Conservation (phyloP, 139 green algal species). For the Trebouxia sp. region DNA sequence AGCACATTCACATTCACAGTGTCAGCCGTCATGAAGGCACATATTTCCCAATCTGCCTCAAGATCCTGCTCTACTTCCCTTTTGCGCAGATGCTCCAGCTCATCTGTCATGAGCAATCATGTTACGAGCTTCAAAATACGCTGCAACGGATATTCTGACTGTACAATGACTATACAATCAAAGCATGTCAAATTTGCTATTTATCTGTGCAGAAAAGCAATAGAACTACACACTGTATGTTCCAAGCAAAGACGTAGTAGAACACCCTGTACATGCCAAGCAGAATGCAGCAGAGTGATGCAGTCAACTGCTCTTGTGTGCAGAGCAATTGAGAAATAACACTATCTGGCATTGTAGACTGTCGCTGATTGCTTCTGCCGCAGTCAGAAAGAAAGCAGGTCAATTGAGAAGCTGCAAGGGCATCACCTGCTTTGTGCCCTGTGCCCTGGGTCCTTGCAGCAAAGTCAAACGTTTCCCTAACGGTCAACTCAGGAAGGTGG, state of each 20-base stretch:
- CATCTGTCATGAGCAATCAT: background rate
- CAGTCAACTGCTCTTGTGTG: slow-evolving; percentile 9
- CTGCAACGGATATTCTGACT: background rate
- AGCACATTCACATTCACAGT: background rate
- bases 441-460: slow-evolving; percentile 32
- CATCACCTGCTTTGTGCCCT: slow-evolving; percentile 19
- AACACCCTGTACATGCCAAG: no score
- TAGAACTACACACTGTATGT: no score
- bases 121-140: background rate
- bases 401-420: background rate
- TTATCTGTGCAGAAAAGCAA: no score
- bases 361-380: background rate
- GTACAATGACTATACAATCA: no score
- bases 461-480: slow-evolving; percentile 58
- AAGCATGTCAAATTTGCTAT: no score
- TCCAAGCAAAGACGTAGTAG: no score
- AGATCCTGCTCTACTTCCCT: slow-evolving; percentile 40
- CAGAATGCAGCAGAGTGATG: background rate
- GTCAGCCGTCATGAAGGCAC: slow-evolving; percentile 41
- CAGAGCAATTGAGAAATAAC: no score
- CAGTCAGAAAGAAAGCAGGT: background rate
- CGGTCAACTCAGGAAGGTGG: slow-evolving; percentile 50
- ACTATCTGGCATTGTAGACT: background rate
- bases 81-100: slow-evolving; percentile 7
- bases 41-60: slow-evolving; percentile 38